Conservation (phyloP, 495 filamentous ascomycete species). For the Penicillium cataractarum region DNA sequence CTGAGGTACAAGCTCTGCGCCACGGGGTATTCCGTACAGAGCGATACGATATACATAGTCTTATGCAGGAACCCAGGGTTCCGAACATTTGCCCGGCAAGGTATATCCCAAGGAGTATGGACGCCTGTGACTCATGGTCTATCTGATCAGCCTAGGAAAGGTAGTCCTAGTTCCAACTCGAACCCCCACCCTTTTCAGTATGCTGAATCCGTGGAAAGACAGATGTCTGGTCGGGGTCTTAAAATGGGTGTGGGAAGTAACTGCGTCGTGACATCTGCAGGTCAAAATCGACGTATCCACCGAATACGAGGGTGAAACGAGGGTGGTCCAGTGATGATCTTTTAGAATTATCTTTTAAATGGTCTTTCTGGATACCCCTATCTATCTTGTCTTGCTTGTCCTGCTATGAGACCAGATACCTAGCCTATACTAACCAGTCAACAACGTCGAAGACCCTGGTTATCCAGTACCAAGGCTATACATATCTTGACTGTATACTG, state of each 20-base stretch:
- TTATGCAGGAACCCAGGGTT: conserved; percentile 18
- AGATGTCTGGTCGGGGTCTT: neutral
- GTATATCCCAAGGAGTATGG: neutral
- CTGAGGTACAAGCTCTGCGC: conserved; percentile 10
- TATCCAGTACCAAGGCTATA: no score
- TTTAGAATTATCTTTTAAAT: no score
- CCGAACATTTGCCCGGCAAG: neutral
- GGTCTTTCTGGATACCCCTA: neutral
- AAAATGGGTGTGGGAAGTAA: neutral
- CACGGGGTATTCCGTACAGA: neutral
- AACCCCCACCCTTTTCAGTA: no score
- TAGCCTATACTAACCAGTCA: neutral
- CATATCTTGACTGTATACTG: no score
- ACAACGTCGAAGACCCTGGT: no score
- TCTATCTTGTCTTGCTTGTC: neutral
- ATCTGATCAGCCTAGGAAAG: neutral
- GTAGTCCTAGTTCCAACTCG: no score
- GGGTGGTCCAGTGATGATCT: neutral
- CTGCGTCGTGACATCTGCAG: neutral
- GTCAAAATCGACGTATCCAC: neutral
- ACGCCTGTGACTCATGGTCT: conserved; percentile 15
- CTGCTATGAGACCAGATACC: neutral
- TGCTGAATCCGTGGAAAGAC: neutral
- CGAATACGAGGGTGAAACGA: neutral
- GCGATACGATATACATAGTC: neutral